Evolutionary conservation across 2,329 filamentous ascomycete species (phyloP), one percentile per base, ranked within the genome.

Genomic region (Xylariaceae sp.): DNA sequence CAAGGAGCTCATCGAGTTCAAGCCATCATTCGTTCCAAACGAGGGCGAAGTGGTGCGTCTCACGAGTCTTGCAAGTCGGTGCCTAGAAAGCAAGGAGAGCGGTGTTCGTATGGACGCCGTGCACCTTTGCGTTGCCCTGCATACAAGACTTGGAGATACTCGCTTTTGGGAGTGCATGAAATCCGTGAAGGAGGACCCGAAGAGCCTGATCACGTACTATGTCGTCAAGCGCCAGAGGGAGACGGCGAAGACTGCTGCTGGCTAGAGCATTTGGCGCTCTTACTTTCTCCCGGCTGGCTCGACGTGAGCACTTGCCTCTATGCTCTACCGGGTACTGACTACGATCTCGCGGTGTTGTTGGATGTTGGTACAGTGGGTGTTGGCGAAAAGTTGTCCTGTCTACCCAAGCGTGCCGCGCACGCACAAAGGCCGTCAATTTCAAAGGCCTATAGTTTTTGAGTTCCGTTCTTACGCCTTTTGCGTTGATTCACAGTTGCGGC

Each of bases 151-250:
- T 9, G 82, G 82, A 11, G 81, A 85, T 47, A 67, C 61, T 10
- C 62, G 62, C 30, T 91, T 91, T 64, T 92, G 87, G 87, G 77
- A 77, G 32, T 76, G 77, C 19, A 74, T 90, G 60, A 80, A 75
- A 49, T 77, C 72, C 10, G 75, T 87, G 31, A 79, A 81, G 62
- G 86, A 90, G 56, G 86, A 89, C 56, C 82, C 86, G 18, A 81
- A 89, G 72, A 90, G 85, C 58, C 67, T 91, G 53, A 83, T 91
- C 60, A 90, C 86, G 10, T 91, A 91, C 65, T 91, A 90, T 66
- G 85, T 90, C 61, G 87, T 87, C 38, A 85, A 85, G 74, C 75
- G 77, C 64, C 82, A 86, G 68, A 72, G 81, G 45, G 82, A 86
- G 22, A 27, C 22, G 68, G 55, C 54, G 17, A 56, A 53, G 27